phyloP scores from a whole-genome alignment of 352 stramenopile species.

The Globisporangium yorkense region DNA sequence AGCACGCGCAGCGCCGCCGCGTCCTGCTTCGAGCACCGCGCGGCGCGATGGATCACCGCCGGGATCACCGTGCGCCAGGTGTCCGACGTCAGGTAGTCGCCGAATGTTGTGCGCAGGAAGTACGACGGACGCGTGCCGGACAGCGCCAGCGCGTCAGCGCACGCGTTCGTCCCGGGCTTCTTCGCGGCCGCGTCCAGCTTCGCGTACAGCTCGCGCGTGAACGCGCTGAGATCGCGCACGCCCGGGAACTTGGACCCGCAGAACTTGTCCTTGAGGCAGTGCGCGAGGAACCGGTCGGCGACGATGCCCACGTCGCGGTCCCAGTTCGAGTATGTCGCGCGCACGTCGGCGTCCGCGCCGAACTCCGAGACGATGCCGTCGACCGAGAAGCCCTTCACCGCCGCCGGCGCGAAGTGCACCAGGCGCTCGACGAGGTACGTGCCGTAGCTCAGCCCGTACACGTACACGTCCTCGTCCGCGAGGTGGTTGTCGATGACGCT shows the following conservation, averaged over 20 bases:
- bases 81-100: slow-evolving; percentile 51
- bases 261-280: slow-evolving; percentile 51
- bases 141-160: slow-evolving; percentile 35
- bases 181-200: slow-evolving; percentile 43
- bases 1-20: slow-evolving; percentile 32
- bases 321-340: slow-evolving; percentile 78
- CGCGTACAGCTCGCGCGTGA: slow-evolving; percentile 46
- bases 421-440: slow-evolving; percentile 65
- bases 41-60: slow-evolving; percentile 48
- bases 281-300: slow-evolving; percentile 41
- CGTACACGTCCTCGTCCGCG: slow-evolving; percentile 46
- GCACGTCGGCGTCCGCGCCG: slow-evolving; percentile 36
- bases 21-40: slow-evolving; percentile 34
- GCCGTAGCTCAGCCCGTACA: slow-evolving; percentile 79
- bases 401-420: slow-evolving; percentile 42
- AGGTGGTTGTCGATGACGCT: slow-evolving; percentile 42
- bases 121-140: slow-evolving; percentile 52
- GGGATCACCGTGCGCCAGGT: slow-evolving; percentile 33
- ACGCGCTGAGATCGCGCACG: slow-evolving; percentile 39
- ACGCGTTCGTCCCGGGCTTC: slow-evolving; percentile 31
- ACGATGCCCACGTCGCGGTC: slow-evolving; percentile 66
- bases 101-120: slow-evolving; percentile 57
- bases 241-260: slow-evolving; percentile 59
- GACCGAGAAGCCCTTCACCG: slow-evolving; percentile 44
- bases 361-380: slow-evolving; percentile 67